Evolutionary conservation across 1,139 yeast species (phyloP).

Genomic region (Wickerhamomyces sp.): DNA sequence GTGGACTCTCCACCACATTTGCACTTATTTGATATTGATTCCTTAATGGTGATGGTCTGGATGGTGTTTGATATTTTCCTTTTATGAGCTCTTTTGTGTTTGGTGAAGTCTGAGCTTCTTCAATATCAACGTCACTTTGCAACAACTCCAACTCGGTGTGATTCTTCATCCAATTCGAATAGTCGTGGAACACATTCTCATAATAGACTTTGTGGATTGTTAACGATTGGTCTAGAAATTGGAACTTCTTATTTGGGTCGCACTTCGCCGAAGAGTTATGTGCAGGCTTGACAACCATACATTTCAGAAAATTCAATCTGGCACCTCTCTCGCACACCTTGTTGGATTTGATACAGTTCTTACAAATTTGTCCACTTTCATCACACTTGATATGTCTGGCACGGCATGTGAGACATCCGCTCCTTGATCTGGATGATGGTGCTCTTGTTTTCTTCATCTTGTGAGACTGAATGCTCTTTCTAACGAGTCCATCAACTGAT

Average conservation of each 20-base stretch:
- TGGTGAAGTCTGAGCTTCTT: constrained; percentile 1
- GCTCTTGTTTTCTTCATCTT: background rate
- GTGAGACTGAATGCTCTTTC: no score
- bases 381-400: constrained; percentile 44
- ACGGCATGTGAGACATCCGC: constrained; percentile 44
- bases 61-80: constrained; percentile 2
- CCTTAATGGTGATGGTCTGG: background rate
- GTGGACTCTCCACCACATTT: background rate
- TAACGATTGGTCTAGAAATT: constrained; percentile 20
- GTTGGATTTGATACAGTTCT: constrained; percentile 33
- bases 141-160: constrained; percentile 15
- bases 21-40: background rate
- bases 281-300: constrained; percentile 6
- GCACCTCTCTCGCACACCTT: constrained; percentile 27
- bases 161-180: constrained; percentile 12
- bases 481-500: no score
- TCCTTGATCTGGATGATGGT: constrained; percentile 27
- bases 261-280: background rate
- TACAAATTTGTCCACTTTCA: constrained; percentile 36
- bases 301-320: constrained; percentile 14
- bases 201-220: constrained; percentile 15
- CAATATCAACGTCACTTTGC: constrained; percentile 18
- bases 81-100: constrained; percentile 1
- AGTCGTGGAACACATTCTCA: constrained; percentile 16
- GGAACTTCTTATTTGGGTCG: constrained; percentile 4